phyloP scores from a whole-genome alignment of 306 rosid genomes.

The Quercus agrifolia region DNA sequence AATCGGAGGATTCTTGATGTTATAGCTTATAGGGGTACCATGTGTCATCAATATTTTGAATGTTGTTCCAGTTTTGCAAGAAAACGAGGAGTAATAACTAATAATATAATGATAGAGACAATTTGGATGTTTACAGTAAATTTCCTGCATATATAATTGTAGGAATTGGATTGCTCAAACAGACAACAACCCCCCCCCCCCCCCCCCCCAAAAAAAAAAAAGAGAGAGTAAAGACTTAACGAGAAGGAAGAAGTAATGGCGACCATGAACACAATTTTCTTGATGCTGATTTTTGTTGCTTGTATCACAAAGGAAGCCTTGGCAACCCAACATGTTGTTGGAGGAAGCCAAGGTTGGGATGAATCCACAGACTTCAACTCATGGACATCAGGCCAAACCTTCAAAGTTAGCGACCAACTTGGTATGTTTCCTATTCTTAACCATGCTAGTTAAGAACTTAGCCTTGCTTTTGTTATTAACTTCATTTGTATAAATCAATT shows the following conservation, averaged over 20 bases:
- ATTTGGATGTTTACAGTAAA: background rate
- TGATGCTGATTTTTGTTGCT: conserved; percentile 34
- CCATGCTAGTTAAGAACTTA: background rate
- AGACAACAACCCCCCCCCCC: background rate
- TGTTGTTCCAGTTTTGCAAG: background rate
- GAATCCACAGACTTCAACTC: conserved; percentile 65
- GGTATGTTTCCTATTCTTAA: conserved; percentile 39
- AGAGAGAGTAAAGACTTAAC: background rate
- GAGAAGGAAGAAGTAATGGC: conserved; percentile 35
- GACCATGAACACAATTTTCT: conserved; percentile 45
- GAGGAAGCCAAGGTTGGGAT: conserved; percentile 94
- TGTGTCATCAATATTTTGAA: background rate
- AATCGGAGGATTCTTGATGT: background rate
- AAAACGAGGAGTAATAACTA: background rate
- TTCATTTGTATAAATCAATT: background rate
- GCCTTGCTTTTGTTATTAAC: background rate
- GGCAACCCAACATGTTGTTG: conserved; percentile 64
- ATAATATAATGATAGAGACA: background rate
- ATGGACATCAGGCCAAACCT: conserved; percentile 66
- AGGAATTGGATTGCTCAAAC: background rate
- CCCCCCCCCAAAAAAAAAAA: background rate
- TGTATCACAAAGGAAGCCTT: conserved; percentile 25
- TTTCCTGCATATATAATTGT: conserved; percentile 8
- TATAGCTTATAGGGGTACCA: background rate
- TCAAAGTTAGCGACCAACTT: conserved; percentile 82